Conservation (phyloP, 768 basidiomycete genomes). For the Naganishia onofrii region DNA sequence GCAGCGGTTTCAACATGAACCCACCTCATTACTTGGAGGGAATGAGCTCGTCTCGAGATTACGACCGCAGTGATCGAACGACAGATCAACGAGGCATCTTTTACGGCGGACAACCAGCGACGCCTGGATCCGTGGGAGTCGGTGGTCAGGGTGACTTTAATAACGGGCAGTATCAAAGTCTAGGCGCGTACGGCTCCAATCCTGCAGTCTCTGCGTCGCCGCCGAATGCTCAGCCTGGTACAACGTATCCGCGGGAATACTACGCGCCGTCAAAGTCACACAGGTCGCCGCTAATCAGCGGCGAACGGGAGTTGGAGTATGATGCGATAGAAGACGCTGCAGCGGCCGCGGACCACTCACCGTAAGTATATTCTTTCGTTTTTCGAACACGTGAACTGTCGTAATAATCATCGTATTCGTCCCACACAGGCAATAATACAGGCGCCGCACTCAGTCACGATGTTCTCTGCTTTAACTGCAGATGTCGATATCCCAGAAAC, state of each 20-base stretch:
- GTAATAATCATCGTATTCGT: no score
- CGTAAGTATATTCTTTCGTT: neutral
- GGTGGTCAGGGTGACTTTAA: conserved; percentile 12
- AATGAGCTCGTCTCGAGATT: conserved; percentile 21
- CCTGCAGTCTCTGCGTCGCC: conserved; percentile 9
- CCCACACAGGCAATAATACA: no score
- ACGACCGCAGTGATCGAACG: conserved; percentile 22
- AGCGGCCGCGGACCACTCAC: neutral
- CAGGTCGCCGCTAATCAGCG: conserved; percentile 19
- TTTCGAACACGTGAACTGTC: no score
- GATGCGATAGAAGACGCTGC: conserved; percentile 9
- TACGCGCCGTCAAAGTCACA: conserved; percentile 4
- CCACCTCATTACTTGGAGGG: conserved; percentile 20
- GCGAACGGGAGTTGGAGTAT: conserved; percentile 15
- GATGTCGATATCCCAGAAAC: no score
- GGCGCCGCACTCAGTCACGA: no score
- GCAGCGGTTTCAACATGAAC: conserved; percentile 2
- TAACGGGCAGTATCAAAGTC: neutral
- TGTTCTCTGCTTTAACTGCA: no score
- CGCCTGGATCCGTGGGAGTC: conserved; percentile 5
- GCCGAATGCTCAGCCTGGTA: neutral
- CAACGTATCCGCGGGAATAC: conserved; percentile 15
- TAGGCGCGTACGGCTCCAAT: neutral
- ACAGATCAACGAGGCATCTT: conserved; percentile 22
- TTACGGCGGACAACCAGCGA: conserved; percentile 9